Base-by-base conservation (phyloP, 139 green algal species). In the Helicosporidium sp. region DNA sequence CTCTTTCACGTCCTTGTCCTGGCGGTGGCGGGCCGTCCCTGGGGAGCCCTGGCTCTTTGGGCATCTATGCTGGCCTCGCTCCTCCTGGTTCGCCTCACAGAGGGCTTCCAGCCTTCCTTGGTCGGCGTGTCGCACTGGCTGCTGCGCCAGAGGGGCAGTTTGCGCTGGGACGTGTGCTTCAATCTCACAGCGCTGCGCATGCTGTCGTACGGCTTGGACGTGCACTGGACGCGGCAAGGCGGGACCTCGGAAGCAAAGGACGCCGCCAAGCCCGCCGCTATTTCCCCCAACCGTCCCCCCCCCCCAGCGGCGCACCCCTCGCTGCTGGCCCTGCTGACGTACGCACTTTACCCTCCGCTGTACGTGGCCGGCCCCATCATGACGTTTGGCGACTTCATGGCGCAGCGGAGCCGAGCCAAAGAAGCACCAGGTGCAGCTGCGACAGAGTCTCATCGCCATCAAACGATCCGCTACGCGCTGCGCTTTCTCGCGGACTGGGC, bases 161-260 rank as follows among this genome's bases (percentile, higher is more conserved):
- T 90, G 42, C 68, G 80, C 0, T 94, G 84, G 84, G 74, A 94
- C 44, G 87, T 91, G 42, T 66, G 72, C 55, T 94, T 80, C 71
- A 94, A 94, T 55, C 46, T 94, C 17, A 46, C 84, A 2, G 15
- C 83, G 22, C 69, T 94, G 27, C 68, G 84, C 34, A 70, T 86
- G 55, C 50, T 94, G 13, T 91, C 77, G 35, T 94, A 74, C 43
- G 65, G 58, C 0, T 50, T 84, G 23, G 84, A 94, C 57, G 55
- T 70, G 16, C 66, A 84, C 52, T 93, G 78, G 83, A 51, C 63
- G 25, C 44, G 40, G 31, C 10, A 37, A 1, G 10, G 31, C 31
- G 10, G 10, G 31, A 18, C 31, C 31, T 37, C 10, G 10, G 13
- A 37, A 37, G 10, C 10, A 18, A 10, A 37, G 31, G 10, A 37